Percentiles rank a stretch among this genome's conserved stretches.
Evolutionary conservation across 2,329 filamentous ascomycete genomes (phyloP).

Genomic region (Cryphonectria radicalis): DNA sequence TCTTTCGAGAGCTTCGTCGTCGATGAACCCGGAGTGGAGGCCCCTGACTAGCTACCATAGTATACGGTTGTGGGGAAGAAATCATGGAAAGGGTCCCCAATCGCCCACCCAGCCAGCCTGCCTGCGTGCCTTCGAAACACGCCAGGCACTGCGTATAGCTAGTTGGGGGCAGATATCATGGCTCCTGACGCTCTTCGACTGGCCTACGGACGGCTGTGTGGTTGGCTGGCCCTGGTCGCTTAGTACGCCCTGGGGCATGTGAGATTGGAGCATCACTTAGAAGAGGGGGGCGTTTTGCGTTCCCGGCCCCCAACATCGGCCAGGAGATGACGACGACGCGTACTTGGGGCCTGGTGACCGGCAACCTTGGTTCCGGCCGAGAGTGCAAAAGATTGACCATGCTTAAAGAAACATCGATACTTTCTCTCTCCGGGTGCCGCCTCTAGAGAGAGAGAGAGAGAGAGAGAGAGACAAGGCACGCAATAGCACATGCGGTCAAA

Average conservation of each 20-base stretch:
- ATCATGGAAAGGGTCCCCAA: not conserved
- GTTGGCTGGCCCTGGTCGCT: not conserved
- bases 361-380: not conserved
- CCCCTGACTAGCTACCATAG: not conserved
- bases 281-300: not conserved
- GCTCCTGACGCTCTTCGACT: not conserved
- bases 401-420: not conserved
- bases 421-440: too few relatives aligned
- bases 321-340: not conserved
- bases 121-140: not conserved
- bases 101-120: not conserved
- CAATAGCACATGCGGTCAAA: not conserved
- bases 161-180: not conserved
- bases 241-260: not conserved
- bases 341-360: not conserved
- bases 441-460: not conserved
- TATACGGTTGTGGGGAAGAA: not conserved
- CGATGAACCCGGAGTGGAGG: not conserved
- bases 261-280: not conserved
- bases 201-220: not conserved
- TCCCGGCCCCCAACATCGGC: not conserved
- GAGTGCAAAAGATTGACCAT: not conserved
- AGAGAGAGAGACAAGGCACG: not conserved
- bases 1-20: not conserved
- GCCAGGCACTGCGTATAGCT: not conserved